Base-by-base conservation (phyloP, 345 rosid genomes). In the Citropsis articulata region DNA sequence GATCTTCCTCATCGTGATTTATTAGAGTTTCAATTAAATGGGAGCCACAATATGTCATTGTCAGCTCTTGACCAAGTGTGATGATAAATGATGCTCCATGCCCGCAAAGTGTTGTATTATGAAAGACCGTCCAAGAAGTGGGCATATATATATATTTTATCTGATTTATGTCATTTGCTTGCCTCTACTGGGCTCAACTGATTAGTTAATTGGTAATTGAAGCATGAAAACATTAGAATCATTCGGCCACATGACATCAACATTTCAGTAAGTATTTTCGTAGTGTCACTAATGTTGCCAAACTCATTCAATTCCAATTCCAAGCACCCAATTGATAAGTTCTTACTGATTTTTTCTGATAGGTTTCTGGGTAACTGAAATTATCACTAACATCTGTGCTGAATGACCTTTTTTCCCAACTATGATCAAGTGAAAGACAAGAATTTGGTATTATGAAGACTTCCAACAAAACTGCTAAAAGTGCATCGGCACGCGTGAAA, bases 111-210 rank as follows among this genome's bases (percentile, higher is more conserved):
- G 14, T 10, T 2, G 48, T 2, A 42, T 9, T 42, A 42, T 10
- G 48, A 42, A 42, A 42, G 1, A 42, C 48, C 2, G 36, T 42
- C 48, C 14, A 10, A 10, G 48, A 31, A 64, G 40, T 31, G 3
- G 22, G 31, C 68, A 30, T 64, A 31, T 27, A 69, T 42, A 0
- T 13, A n/a, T n/a, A n/a, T 48, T 27, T 70, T 14, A 48, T 27
- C 56, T 69, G n/a, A 50, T 69, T 48, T n/a, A 36, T 66, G 19
- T 24, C 31, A 68, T 68, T 40, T 40, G 72, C 72, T 68, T 45
- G 48, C 48, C 1, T n/a, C 18, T n/a, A 5, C 55, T 7, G 10
- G 10, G 12, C 8, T 18, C 4, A 28, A 30, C 18, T 31, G 67
- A 64, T 31, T 1, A 10, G 38, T 31, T 31, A 18, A 2, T 5